These are phyloP conservation scores for Dichotomocladium elegans DNA, from an alignment of 371 early-diverging fungal species.

Conservation along the genomic window DNA sequence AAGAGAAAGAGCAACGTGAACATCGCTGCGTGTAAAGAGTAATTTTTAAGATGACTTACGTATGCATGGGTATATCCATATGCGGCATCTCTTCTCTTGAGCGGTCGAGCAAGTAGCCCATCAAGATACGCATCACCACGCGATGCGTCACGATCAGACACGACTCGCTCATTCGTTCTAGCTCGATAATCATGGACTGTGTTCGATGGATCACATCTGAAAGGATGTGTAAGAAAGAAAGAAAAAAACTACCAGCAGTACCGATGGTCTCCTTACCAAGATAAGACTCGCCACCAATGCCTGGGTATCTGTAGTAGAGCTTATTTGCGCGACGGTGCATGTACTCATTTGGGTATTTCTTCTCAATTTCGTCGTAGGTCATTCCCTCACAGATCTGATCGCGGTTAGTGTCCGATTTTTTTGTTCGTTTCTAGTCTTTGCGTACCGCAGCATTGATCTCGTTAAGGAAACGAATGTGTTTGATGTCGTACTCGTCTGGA, in stretches of 20 bases:
- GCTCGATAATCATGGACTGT: constrained; percentile 77
- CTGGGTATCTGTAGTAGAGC: constrained; percentile 83
- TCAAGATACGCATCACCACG: constrained; percentile 70
- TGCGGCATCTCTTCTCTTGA: constrained; percentile 66
- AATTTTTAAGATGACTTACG: constrained; percentile 28
- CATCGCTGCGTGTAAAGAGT: too few species aligned
- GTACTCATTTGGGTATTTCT: constrained; percentile 62
- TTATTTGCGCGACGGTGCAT: constrained; percentile 65
- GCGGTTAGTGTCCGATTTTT: too few species aligned
- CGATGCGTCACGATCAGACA: constrained; percentile 73
- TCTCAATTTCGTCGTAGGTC: constrained; percentile 65
- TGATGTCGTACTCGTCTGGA: constrained; percentile 69
- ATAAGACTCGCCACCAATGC: constrained; percentile 83
- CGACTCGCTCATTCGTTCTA: constrained; percentile 75
- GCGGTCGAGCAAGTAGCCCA: constrained; percentile 74
- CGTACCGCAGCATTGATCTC: constrained; percentile 81
- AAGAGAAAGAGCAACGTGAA: not conserved
- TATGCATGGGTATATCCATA: constrained; percentile 48
- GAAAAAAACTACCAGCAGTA: not conserved
- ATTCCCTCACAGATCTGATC: constrained; percentile 42
- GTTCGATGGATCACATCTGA: constrained; percentile 83
- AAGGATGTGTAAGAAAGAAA: not conserved
- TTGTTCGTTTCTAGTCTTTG: too few species aligned
- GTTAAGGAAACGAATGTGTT: constrained; percentile 69
- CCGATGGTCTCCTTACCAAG: constrained; percentile 18